Base-by-base conservation (phyloP, 805 yeast species). In the Grigorovia transvaalensis region DNA sequence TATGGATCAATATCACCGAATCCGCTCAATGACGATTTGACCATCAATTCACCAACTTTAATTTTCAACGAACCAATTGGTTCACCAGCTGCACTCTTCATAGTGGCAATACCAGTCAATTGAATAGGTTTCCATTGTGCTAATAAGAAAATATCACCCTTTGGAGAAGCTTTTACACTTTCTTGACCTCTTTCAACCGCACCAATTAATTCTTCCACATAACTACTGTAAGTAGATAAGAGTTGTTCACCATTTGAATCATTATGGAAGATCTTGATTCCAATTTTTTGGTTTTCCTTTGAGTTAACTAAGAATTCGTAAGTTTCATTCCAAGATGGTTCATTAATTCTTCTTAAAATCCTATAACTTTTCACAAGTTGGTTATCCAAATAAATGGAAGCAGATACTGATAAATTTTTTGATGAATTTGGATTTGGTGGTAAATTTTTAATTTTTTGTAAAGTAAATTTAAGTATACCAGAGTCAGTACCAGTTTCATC, bases 1-100 rank as follows among this genome's bases (percentile, higher is more conserved):
- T 84, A 85, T 4, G 95, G 93, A 66, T 86, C 90, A 59, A 85
- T 81, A 52, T 76, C 79, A 51, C 93, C 91, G 49, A 84, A 76
- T 15, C 81, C 75, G 57, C 84, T 85, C 58, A 84, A 68, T 58
- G 81, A 65, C 71, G 56, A 55, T 57, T 75, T 71, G 44, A 79
- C 77, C 11, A 63, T 63, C 17, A 82, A 84, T 38, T 72, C 68
- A 53, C 81, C 74, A 48, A 86, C 58, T 59, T 79, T 81, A 42
- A 86, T 60, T 69, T 83, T 78, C 29, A 81, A 63, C 44, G 80
- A 81, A 57, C 91, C 95, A 54, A 86, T 71, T 43, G 91, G 81
- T 15, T 53, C 80, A 49, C 72, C 73, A 1, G 17, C n/a, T 17
- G 54, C 49, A 48, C 71, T 68, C 13, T 73, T 70, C 48, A 74